A percentile compares a stretch with the other conserved stretches of the same genome.
Conservation (phyloP, 805 yeast genomes). For the Schizosaccharomyces lindneri region DNA sequence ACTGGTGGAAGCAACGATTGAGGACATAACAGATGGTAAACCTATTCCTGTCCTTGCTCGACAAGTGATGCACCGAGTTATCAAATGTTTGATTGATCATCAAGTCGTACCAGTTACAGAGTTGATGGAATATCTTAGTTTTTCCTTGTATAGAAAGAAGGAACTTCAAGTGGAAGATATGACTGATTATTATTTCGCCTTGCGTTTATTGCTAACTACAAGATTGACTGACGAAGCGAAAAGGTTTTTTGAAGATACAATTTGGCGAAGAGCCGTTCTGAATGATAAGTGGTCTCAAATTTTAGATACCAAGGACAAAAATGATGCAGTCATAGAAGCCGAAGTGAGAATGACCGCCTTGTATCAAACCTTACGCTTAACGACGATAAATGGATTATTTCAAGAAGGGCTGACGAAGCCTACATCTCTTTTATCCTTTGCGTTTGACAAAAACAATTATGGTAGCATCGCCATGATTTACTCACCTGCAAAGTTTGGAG, state of each 20-base stretch:
- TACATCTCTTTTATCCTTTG: neutral
- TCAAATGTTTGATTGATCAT: neutral
- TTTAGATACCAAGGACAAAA: neutral
- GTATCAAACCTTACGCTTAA: neutral
- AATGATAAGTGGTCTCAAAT: neutral
- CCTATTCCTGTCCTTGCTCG: neutral
- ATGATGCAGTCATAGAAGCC: neutral
- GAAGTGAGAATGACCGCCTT: neutral
- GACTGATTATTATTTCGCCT: neutral
- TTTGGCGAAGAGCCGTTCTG: neutral
- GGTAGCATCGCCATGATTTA: neutral
- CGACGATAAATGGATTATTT: neutral
- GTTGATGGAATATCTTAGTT: neutral
- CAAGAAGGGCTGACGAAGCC: neutral
- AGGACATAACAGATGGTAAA: neutral
- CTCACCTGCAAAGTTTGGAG: neutral
- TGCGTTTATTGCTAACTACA: neutral
- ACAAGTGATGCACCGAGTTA: neutral
- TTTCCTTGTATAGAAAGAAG: neutral
- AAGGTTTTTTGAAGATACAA: neutral
- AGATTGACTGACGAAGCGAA: neutral
- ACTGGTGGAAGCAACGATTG: neutral
- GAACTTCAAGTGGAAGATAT: neutral
- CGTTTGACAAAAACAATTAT: neutral
- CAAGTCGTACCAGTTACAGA: neutral